Evolutionary conservation across 179 eudicot species (phyloP).

Genomic region (Actinidia arguta): DNA sequence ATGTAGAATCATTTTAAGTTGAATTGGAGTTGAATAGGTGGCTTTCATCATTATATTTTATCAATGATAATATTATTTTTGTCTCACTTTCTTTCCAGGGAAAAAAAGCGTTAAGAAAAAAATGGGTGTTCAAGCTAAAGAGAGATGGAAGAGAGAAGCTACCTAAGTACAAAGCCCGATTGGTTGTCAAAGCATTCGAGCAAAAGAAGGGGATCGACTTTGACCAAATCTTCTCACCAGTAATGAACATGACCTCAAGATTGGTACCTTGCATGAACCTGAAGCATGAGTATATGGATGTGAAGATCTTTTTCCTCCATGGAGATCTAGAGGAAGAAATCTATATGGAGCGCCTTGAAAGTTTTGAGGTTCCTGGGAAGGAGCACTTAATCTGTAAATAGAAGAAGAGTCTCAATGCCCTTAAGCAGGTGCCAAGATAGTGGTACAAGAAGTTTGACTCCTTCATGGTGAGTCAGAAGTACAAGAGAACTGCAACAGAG

Average conservation of each 20-base stretch:
- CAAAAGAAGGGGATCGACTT: not conserved
- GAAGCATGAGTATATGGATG: not conserved
- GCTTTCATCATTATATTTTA: too few relatives aligned
- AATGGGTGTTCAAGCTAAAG: constrained; percentile 1
- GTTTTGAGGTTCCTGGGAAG: not conserved
- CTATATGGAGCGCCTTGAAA: not conserved
- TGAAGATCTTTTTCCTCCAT: not conserved
- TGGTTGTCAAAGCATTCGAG: not conserved
- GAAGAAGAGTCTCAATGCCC: too few relatives aligned
- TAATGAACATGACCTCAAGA: not conserved
- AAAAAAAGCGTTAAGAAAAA: not conserved
- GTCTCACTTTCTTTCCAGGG: too few relatives aligned
- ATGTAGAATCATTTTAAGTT: too few relatives aligned
- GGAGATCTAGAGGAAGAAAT: not conserved
- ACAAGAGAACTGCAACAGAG: too few relatives aligned
- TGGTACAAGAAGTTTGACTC: too few relatives aligned
- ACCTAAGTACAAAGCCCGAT: not conserved
- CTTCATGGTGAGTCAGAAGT: too few relatives aligned
- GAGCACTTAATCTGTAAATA: too few relatives aligned
- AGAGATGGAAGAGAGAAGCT: not conserved
- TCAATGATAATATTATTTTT: too few relatives aligned
- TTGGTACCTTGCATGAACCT: not conserved
- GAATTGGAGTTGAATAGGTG: too few relatives aligned
- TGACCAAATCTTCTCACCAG: not conserved
- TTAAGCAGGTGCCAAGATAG: too few relatives aligned